A percentile compares a stretch with the other conserved stretches of the same genome.
These are phyloP conservation scores for Arthroderma sp. DNA, from an alignment of 2,329 filamentous ascomycete species.

Conservation along the genomic window DNA sequence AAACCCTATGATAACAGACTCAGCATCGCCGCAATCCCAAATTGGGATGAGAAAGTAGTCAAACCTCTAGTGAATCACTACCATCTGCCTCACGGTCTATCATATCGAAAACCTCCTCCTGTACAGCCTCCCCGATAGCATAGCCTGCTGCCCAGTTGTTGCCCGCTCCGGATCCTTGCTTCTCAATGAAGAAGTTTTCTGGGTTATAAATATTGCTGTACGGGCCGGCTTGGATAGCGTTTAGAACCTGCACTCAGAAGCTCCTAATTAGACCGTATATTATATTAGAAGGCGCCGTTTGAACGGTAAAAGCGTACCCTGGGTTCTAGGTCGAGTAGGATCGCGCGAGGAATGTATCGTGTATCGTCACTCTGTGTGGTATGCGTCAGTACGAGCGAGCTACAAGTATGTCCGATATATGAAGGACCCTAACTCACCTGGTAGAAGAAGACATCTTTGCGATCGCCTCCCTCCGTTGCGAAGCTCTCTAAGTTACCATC, in stretches of 20 bases:
- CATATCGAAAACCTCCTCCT: slow-evolving; percentile 98
- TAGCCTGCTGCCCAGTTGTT: slow-evolving; percentile 99
- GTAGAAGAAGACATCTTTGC: slow-evolving; percentile 99
- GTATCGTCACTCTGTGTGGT: slow-evolving; percentile 74
- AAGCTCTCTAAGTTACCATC: slow-evolving; percentile 97
- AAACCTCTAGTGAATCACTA: slow-evolving; percentile 83
- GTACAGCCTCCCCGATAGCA: slow-evolving; percentile 76
- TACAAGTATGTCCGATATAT: background rate
- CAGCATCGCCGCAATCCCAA: background rate
- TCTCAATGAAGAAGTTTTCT: slow-evolving; percentile 95
- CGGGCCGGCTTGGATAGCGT: slow-evolving; percentile 79
- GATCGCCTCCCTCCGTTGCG: slow-evolving; percentile 91
- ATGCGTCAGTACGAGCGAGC: background rate
- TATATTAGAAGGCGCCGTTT: background rate
- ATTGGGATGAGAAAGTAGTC: slow-evolving; percentile 2
- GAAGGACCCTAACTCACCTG: slow-evolving; percentile 34
- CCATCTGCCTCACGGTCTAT: slow-evolving; percentile 97
- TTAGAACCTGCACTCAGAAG: slow-evolving; percentile 50
- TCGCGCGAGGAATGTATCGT: slow-evolving; percentile 90
- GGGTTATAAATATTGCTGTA: slow-evolving; percentile 99
- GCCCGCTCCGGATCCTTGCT: slow-evolving; percentile 82
- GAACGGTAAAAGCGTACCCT: slow-evolving; percentile 42
- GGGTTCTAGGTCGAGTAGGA: slow-evolving; percentile 88
- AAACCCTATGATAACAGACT: slow-evolving; percentile 50
- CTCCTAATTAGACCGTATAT: too few relatives aligned